Base-by-base conservation (phyloP, 2,329 filamentous ascomycete genomes). In the Pseudogymnoascus sp. region DNA sequence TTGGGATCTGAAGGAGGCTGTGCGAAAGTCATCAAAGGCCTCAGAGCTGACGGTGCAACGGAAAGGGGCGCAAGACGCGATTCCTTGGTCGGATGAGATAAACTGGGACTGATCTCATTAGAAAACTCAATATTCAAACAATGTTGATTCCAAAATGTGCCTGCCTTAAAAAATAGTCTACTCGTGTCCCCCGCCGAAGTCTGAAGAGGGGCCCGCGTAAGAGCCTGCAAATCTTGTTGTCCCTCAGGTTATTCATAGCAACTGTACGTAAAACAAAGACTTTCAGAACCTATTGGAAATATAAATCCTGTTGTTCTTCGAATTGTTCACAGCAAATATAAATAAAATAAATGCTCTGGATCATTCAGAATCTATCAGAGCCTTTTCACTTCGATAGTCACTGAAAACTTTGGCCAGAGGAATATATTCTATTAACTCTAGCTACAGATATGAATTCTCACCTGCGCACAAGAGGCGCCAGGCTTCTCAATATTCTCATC, bases 21-120 rank as follows among this genome's bases (percentile, higher is more conserved):
- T 89, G 56, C 74, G 75, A 53, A 82, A 81, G 73, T 84, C 87
- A 1, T 88, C 87, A 63, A 76, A 77, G 63, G 87, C 85, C 1
- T 86, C 89, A 0, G 84, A 83, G 1, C 81, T 80, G 74, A 88
- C 86, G n/a, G 86, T 90, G 12, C 81, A 88, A 75, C 84, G 80
- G 70, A 74, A 78, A 22, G 88, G 88, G 0, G 87, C 87, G 4
- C 85, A 88, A 76, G 82, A 79, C 64, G 82, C 85, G 26, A 89
- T 90, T 69, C 88, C 88, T 0, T 88, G 84, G 82, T 77, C 81
- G 31, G 81, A 86, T 63, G 82, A 86, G 65, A 73, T 83, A 11
- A 35, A 31, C 28, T 56, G 50, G 50, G 26, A 33, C 10, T 56
- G 50, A 56, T 26, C 22, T 2, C 22, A 26, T 43, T 4, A 26